phyloP scores from a whole-genome alignment of 164 flowering plant species.

The Tinospora cordifolia region DNA sequence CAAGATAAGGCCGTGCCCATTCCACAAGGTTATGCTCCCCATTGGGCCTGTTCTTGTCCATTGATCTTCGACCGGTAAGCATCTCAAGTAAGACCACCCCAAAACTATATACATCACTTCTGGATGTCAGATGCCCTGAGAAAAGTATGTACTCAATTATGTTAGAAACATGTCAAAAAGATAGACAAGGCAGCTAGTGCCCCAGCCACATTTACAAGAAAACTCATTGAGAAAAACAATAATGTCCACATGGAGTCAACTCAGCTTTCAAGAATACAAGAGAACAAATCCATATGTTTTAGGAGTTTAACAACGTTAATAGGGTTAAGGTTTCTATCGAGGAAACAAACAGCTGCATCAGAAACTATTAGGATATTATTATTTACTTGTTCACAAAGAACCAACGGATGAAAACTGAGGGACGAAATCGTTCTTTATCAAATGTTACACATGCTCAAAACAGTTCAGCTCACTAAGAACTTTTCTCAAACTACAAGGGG shows the following conservation, averaged over 20 bases:
- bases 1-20: conserved; percentile 84
- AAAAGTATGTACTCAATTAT: not conserved
- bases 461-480: no score
- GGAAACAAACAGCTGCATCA: not conserved
- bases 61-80: conserved; percentile 81
- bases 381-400: not conserved
- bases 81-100: conserved; percentile 89
- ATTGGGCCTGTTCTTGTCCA: conserved; percentile 84
- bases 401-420: not conserved
- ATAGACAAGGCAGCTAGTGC: not conserved
- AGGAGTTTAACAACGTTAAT: no score
- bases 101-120: conserved; percentile 87
- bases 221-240: not conserved
- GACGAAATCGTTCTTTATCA: not conserved
- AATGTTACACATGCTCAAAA: no score
- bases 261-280: not conserved
- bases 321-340: not conserved
- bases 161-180: not conserved
- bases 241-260: not conserved
- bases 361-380: not conserved
- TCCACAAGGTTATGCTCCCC: conserved; percentile 90
- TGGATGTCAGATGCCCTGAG: conserved; percentile 80
- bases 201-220: not conserved
- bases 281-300: not conserved
- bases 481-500: no score